phyloP scores from a whole-genome alignment of 1,139 yeast genomes.

The Sugiyamaella japonica region DNA sequence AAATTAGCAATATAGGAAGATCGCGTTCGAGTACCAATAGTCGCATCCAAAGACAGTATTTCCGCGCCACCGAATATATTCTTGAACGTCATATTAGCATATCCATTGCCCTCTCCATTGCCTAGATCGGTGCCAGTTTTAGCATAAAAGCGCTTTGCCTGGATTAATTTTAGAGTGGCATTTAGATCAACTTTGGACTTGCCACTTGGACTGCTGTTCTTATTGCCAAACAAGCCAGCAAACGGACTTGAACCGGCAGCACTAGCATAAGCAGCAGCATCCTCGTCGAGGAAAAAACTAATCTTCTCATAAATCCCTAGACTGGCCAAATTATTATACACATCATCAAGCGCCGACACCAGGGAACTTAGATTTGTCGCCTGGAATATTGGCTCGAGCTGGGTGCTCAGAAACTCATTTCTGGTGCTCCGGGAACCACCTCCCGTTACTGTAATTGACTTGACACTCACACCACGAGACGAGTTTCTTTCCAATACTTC shows the following conservation, averaged over 20 bases:
- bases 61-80: constrained; percentile 33
- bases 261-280: background rate
- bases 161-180: constrained; percentile 22
- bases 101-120: constrained; percentile 68
- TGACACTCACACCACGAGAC: constrained; percentile 22
- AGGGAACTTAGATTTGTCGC: constrained; percentile 20
- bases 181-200: constrained; percentile 23
- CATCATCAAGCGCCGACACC: constrained; percentile 23
- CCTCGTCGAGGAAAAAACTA: constrained; percentile 19
- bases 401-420: constrained; percentile 24
- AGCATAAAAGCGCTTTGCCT: constrained; percentile 24
- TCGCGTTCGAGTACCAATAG: constrained; percentile 56
- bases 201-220: constrained; percentile 1
- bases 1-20: constrained; percentile 62
- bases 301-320: constrained; percentile 27
- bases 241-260: constrained; percentile 10
- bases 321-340: constrained; percentile 22
- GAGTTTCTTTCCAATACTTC: constrained; percentile 21
- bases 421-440: constrained; percentile 25
- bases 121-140: constrained; percentile 30
- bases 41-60: constrained; percentile 26
- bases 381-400: constrained; percentile 26
- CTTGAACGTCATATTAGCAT: constrained; percentile 37
- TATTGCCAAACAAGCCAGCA: constrained; percentile 15
- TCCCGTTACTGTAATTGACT: constrained; percentile 24